These are phyloP conservation scores for Bolboschoenus planiculmis DNA, from an alignment of 176 grass and related monocot species.

Conservation along the genomic window DNA sequence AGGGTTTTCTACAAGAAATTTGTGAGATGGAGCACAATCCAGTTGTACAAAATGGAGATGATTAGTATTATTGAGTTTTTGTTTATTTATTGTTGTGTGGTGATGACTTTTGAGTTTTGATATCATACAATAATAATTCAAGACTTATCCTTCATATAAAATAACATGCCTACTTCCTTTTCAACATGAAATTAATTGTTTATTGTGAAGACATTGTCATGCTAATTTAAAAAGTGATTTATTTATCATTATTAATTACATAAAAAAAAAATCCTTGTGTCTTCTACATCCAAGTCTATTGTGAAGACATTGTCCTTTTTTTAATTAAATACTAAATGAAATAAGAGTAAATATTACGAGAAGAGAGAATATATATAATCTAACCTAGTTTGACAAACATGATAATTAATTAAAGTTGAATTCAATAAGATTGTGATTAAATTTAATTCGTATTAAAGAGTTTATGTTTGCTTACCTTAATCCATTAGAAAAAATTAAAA, in stretches of 20 bases:
- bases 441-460: too few species aligned
- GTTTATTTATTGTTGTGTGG: background rate
- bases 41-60: background rate
- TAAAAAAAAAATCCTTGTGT: background rate
- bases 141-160: background rate
- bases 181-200: background rate
- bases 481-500: too few species aligned
- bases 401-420: too few species aligned
- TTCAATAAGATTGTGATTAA: background rate
- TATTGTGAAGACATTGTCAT: too few species aligned
- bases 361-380: background rate
- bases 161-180: background rate
- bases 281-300: background rate
- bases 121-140: background rate
- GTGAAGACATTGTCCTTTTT: background rate
- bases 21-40: background rate
- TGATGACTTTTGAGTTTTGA: background rate
- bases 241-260: background rate
- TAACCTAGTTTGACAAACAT: background rate
- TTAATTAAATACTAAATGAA: background rate
- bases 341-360: background rate
- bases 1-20: background rate
- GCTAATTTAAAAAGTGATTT: background rate
- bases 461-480: too few species aligned
- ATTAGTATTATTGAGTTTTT: too few species aligned